These are phyloP conservation scores for Globisporangium emineosum DNA, from an alignment of 352 stramenopile genomes.

Conservation along the genomic window DNA sequence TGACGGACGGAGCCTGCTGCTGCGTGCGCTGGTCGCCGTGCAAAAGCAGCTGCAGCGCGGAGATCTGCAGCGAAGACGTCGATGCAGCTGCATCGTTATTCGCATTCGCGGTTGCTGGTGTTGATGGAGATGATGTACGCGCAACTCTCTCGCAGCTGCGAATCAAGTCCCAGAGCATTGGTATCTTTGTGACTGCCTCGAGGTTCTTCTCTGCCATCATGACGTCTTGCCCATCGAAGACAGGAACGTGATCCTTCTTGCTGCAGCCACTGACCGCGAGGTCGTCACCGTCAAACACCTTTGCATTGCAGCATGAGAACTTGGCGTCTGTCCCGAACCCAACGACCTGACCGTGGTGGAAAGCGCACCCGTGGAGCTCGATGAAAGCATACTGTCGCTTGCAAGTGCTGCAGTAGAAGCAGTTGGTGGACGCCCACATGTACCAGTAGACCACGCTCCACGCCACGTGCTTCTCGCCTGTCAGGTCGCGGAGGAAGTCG, in stretches of 20 bases:
- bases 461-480: slow-evolving; percentile 34
- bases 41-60: slow-evolving; percentile 3
- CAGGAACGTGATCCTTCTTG: slow-evolving; percentile 31
- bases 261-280: slow-evolving; percentile 42
- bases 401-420: slow-evolving; percentile 54
- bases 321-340: slow-evolving; percentile 36
- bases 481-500: slow-evolving; percentile 37
- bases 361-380: slow-evolving; percentile 40
- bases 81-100: neutral
- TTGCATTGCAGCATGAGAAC: slow-evolving; percentile 48
- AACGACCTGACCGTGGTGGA: slow-evolving; percentile 41
- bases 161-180: slow-evolving; percentile 42
- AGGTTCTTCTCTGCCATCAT: slow-evolving; percentile 11
- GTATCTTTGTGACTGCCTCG: slow-evolving; percentile 23
- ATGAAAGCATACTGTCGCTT: slow-evolving; percentile 36
- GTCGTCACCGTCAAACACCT: slow-evolving; percentile 48
- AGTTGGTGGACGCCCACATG: slow-evolving; percentile 65
- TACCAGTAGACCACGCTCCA: slow-evolving; percentile 83
- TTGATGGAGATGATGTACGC: neutral
- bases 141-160: slow-evolving; percentile 9
- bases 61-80: neutral
- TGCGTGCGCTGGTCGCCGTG: slow-evolving; percentile 3
- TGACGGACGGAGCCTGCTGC: neutral
- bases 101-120: neutral
- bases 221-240: slow-evolving; percentile 9